Base-by-base conservation (phyloP, 805 yeast species). In the Scheffersomyces stipitis region DNA sequence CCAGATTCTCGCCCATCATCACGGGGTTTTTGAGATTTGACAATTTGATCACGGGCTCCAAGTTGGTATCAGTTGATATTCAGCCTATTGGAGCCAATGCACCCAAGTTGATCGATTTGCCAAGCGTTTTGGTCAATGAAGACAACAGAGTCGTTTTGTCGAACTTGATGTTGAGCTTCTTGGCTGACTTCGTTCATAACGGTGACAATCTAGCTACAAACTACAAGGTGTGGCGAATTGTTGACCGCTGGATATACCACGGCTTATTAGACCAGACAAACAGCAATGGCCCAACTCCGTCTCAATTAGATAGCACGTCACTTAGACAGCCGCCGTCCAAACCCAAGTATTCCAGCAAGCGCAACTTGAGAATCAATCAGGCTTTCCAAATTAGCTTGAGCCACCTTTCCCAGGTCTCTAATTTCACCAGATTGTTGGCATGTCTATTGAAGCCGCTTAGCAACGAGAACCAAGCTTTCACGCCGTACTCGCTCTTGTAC, bases 231-330 rank as follows among this genome's bases (percentile, higher is more conserved):
- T 89, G 96, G 96, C 60, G 60, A n/a, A 60, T 73, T 5, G 42
- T 88, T 5, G 96, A 89, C 49, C 57, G 69, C 3, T 83, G 95
- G 85, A 62, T 86, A 5, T 83, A 81, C 46, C 69, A 66, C 31
- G 51, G 57, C 7, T 28, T 40, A 26, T 28, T 23, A 8, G 38
- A 34, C 12, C 20, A 20, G 10, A 17, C 34, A 6, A 18, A 27
- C 5, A 34, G 24, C 10, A 10, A 31, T 20, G 22, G 28, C 12
- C 26, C 26, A 12, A 15, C 18, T 12, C 28, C 38, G 5, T 23
- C 9, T n/a, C 18, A 16, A 28, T 24, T 26, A 13, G 44, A 40
- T 15, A 35, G 34, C 17, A 29, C 37, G 22, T 15, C 33, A 15
- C 26, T 36, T n/a, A 36, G 38, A 3, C 31, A 33, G 31, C 35